phyloP scores from a whole-genome alignment of 257 asterid genomes.

The Nicotiana paniculata region DNA sequence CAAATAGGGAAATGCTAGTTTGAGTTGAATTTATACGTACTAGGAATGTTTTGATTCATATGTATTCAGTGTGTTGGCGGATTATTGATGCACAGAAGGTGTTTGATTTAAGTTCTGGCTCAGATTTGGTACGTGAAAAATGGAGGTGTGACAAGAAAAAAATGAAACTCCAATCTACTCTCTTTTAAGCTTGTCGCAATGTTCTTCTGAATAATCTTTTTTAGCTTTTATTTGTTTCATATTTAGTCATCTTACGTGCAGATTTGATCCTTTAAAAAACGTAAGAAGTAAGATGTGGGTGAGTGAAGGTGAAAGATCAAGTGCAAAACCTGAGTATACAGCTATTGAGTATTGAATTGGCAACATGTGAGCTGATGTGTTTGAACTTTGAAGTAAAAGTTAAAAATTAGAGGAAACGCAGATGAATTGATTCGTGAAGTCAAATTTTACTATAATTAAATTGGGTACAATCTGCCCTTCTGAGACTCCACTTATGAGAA shows the following conservation, averaged over 20 bases:
- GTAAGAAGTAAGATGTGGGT: not conserved
- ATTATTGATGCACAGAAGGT: conserved; percentile 25
- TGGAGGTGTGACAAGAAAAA: conserved; percentile 4
- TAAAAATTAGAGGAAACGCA: not conserved
- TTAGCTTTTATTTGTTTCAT: no score
- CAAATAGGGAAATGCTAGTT: conserved; percentile 22
- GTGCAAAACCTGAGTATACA: not conserved
- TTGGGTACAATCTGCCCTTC: no score
- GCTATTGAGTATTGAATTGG: not conserved
- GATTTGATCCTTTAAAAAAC: not conserved
- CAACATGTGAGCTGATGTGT: not conserved
- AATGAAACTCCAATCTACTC: no score
- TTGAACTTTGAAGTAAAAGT: not conserved
- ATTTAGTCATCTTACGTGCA: not conserved
- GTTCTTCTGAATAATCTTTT: no score
- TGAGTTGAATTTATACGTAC: conserved; percentile 26
- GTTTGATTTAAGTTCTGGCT: conserved; percentile 27
- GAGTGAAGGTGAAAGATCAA: no score
- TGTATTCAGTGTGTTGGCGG: conserved; percentile 16
- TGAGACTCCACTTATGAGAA: no score
- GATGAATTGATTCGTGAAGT: not conserved
- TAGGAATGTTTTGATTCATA: conserved; percentile 22
- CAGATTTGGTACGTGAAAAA: conserved; percentile 31
- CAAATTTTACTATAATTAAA: not conserved
- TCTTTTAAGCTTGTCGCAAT: no score